phyloP scores from a whole-genome alignment of 148 eudicot genomes.

The Rheum nobile region DNA sequence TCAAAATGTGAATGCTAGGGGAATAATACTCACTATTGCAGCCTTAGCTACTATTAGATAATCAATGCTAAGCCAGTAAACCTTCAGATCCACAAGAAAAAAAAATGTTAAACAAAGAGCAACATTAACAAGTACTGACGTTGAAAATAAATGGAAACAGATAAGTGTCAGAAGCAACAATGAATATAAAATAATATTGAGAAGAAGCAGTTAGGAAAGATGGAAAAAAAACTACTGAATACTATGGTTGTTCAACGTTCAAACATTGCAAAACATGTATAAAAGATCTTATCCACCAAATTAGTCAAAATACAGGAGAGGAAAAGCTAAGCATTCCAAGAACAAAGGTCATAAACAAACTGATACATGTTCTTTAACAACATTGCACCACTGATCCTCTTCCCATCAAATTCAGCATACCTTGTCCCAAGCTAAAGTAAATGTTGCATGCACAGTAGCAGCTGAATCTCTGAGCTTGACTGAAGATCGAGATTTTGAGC shows the following conservation, averaged over 20 bases:
- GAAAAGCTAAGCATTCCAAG: not conserved
- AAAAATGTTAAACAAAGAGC: not conserved
- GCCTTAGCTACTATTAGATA: constrained; percentile 79
- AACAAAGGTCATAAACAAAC: not conserved
- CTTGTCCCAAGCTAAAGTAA: constrained; percentile 70
- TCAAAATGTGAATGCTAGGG: not conserved
- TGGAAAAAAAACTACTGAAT: not conserved
- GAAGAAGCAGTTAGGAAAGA: not conserved
- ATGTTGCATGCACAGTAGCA: constrained; percentile 21
- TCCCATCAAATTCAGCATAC: constrained; percentile 20
- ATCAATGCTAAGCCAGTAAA: constrained; percentile 79
- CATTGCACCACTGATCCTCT: not conserved
- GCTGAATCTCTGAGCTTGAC: constrained; percentile 36
- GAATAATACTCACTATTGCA: constrained; percentile 68
- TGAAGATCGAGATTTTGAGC: constrained; percentile 53
- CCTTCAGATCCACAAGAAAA: constrained; percentile 25
- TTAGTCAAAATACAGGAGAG: not conserved
- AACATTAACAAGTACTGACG: not conserved
- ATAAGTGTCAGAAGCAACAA: not conserved
- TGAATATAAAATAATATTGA: not conserved
- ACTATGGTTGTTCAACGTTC: too few relatives aligned
- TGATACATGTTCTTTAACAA: not conserved
- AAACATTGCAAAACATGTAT: not conserved
- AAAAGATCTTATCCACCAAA: not conserved
- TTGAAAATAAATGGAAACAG: not conserved